Conservation (phyloP, 2,329 filamentous ascomycete species). For the Pseudomassariella vexata region DNA sequence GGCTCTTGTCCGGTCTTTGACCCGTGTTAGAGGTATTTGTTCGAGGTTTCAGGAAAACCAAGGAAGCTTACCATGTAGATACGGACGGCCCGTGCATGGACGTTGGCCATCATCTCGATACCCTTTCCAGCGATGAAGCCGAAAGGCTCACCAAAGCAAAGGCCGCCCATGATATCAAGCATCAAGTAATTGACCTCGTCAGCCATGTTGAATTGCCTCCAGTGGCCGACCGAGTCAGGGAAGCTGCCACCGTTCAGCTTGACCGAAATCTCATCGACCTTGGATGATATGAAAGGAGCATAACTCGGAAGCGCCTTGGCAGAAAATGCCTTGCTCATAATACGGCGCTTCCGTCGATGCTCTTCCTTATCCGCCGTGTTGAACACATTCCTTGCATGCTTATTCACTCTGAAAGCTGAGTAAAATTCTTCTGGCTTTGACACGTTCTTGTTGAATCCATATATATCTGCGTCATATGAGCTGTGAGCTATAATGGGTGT, state of each 20-base stretch:
- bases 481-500: constrained; percentile 2
- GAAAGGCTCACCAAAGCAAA: constrained; percentile 4
- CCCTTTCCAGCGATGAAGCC: constrained; percentile 1
- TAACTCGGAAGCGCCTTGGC: neutral
- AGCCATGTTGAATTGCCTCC: constrained; percentile 4
- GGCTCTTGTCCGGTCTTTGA: constrained; percentile 1
- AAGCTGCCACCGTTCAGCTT: neutral
- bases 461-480: constrained; percentile 4
- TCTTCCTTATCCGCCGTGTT: constrained; percentile 3
- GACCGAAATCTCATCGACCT: neutral
- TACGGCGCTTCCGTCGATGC: constrained; percentile 4
- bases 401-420: constrained; percentile 5
- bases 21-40: neutral
- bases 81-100: neutral
- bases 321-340: constrained; percentile 4
- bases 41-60: constrained; percentile 2
- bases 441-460: constrained; percentile 9
- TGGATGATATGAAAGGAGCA: constrained; percentile 2
- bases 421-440: constrained; percentile 8
- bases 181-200: constrained; percentile 4
- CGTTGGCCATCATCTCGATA: constrained; percentile 3
- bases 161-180: constrained; percentile 5
- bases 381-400: constrained; percentile 5
- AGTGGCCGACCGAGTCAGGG: neutral
- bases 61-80: constrained; percentile 1